phyloP scores from a whole-genome alignment of 305 asterid species.

The Fraxinus paxiana region DNA sequence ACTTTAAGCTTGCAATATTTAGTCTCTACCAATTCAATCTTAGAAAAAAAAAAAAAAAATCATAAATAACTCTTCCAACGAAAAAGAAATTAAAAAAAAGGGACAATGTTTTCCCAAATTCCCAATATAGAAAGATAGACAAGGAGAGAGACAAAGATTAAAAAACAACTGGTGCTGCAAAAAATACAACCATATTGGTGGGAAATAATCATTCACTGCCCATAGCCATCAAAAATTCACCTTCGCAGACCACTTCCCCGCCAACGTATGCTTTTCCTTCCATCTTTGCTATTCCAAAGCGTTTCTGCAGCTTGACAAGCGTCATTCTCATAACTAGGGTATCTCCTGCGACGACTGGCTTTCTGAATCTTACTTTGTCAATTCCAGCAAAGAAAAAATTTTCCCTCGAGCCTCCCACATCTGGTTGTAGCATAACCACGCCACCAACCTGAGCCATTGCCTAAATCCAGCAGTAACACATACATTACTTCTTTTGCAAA shows the following conservation, averaged over 20 bases:
- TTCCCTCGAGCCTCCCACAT: slow-evolving; percentile 74
- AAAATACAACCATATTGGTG: background rate
- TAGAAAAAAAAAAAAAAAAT: background rate
- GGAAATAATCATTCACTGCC: slow-evolving; percentile 33
- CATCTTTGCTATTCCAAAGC: slow-evolving; percentile 79
- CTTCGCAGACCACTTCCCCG: slow-evolving; percentile 68
- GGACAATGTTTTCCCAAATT: background rate
- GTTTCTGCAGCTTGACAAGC: slow-evolving; percentile 71
- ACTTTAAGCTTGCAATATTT: background rate
- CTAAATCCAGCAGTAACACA: slow-evolving; percentile 35
- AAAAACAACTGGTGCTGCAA: background rate
- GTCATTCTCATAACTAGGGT: slow-evolving; percentile 90
- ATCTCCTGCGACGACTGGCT: slow-evolving; percentile 88
- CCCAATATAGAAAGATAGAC: background rate
- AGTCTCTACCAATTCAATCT: background rate
- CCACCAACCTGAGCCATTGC: slow-evolving; percentile 99
- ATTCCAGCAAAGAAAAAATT: slow-evolving; percentile 87
- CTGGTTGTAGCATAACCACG: slow-evolving; percentile 82
- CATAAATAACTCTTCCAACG: background rate
- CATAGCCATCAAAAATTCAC: slow-evolving; percentile 74
- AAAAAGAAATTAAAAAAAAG: background rate
- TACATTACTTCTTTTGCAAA: slow-evolving; percentile 3
- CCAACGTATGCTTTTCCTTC: slow-evolving; percentile 77
- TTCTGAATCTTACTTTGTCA: slow-evolving; percentile 81
- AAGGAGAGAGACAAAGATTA: background rate